Evolutionary conservation across 139 green algal species (phyloP).

Genomic region (Picochlorum sp.): DNA sequence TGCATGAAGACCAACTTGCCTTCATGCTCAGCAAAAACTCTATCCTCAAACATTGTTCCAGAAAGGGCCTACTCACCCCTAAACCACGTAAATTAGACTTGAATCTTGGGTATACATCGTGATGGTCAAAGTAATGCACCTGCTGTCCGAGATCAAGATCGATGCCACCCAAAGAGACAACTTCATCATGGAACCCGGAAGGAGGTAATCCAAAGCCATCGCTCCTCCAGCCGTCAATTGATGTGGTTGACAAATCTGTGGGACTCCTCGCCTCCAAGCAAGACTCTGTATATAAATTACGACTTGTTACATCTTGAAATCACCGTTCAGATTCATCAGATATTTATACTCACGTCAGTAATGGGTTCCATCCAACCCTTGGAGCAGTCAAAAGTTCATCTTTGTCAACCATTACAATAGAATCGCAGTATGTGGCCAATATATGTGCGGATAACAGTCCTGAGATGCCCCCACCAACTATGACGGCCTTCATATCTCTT

Average conservation of each 20-base stretch:
- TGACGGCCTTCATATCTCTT: not conserved
- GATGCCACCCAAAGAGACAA: not conserved
- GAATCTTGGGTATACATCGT: not conserved
- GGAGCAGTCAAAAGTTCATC: not conserved
- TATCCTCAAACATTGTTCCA: conserved; percentile 8
- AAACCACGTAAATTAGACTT: conserved; percentile 4
- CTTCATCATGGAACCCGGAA: conserved; percentile 19
- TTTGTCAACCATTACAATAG: conserved; percentile 7
- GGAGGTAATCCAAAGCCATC: conserved; percentile 14
- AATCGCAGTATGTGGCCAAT: not conserved
- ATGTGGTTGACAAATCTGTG: conserved; percentile 18
- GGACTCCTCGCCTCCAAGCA: conserved; percentile 4
- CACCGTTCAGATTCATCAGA: not conserved
- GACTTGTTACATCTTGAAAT: not conserved
- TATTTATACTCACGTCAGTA: not conserved
- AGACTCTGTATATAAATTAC: conserved; percentile 1
- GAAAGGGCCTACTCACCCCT: conserved; percentile 9
- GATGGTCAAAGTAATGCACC: conserved; percentile 10
- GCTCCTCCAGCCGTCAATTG: conserved; percentile 11
- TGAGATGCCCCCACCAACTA: conserved; percentile 12
- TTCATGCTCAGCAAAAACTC: not conserved
- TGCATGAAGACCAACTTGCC: not conserved
- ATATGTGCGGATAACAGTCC: conserved; percentile 10
- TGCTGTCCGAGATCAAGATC: conserved; percentile 2
- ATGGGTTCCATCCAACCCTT: not conserved